Base-by-base conservation (phyloP, 2,329 filamentous ascomycete species). In the Ilyonectria mors-panacis region DNA sequence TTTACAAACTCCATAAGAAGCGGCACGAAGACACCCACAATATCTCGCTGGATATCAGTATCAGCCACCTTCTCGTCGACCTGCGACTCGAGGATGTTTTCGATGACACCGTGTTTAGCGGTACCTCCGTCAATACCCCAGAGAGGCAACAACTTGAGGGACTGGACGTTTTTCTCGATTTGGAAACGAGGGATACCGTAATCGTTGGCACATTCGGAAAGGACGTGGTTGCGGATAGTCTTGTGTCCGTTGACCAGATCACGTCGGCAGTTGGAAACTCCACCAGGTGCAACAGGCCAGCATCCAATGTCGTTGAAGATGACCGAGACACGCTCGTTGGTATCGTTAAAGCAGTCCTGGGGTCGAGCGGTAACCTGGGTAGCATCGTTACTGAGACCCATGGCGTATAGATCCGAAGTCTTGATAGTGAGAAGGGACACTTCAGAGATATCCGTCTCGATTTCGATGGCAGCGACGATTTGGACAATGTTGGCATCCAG, bases 111-210 rank as follows among this genome's bases (percentile, higher is more conserved):
- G n/a, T 72, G 70, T 3, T 69, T 71, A 2, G 70, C 69, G 1
- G 69, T 72, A 45, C 65, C 65, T 17, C 66, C 66, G 30, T 71
- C 70, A 6, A 72, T 63, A 15, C 70, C 70, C 70, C 70, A 72
- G 2, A 72, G 70, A 35, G 70, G 70, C 12, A 72, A 45, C 4
- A 72, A 6, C 45, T 72, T 72, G 28, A 72, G 44, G 1, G 70
- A 72, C 21, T 72, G 69, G 1, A 72, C 69, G n/a, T 66, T 72
- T 59, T 68, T 72, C 66, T 72, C 70, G 8, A 72, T 59, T 33
- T 72, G 70, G 60, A 72, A 72, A 1, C 70, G 66, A 8, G 70
- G 70, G 30, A 71, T 70, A 8, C 69, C 69, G 10, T 67, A 72
- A 5, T 72, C 70, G 33, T 72, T 72, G 13, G 70, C 70, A 10